Percentiles rank a stretch among this genome's conserved stretches.
These are phyloP conservation scores for Talaromyces sp. DNA, from an alignment of 2,329 filamentous ascomycete genomes.

Conservation along the genomic window DNA sequence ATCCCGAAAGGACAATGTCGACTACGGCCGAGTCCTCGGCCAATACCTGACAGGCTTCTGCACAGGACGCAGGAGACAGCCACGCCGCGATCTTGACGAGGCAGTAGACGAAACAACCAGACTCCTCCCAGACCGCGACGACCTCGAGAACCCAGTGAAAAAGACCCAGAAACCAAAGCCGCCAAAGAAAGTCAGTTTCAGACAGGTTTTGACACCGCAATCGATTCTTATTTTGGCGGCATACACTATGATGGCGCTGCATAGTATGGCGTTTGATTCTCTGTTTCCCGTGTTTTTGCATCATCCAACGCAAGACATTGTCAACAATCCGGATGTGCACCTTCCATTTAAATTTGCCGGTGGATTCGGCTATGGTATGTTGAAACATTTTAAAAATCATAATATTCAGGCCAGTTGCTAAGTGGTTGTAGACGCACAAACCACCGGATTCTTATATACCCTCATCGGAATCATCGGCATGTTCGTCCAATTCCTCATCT, in stretches of 20 bases:
- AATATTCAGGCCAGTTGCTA: neutral
- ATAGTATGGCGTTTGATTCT: constrained; percentile 81
- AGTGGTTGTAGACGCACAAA: constrained; percentile 54
- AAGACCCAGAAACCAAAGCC: constrained; percentile 4
- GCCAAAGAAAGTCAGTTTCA: constrained; percentile 37
- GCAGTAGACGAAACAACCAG: constrained; percentile 29
- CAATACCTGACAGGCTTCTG: constrained; percentile 53
- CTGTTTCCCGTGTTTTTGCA: constrained; percentile 85
- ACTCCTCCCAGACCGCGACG: constrained; percentile 23
- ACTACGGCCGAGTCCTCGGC: constrained; percentile 74
- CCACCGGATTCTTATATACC: constrained; percentile 83
- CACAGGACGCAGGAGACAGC: constrained; percentile 20
- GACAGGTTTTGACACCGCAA: constrained; percentile 68
- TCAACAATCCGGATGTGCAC: constrained; percentile 52
- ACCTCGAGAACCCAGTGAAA: constrained; percentile 12
- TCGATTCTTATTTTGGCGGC: constrained; percentile 69
- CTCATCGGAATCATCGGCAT: constrained; percentile 76
- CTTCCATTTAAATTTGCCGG: constrained; percentile 78
- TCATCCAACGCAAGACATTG: constrained; percentile 56
- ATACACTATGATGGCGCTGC: constrained; percentile 77
- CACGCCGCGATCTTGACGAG: constrained; percentile 10
- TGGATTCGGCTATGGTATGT: constrained; percentile 64
- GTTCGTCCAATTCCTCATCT: constrained; percentile 78
- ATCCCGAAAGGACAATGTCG: constrained; percentile 60
- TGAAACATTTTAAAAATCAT: neutral